Evolutionary conservation across 345 rosid species (phyloP), one percentile per base, ranked within the genome.

Genomic region (Acer yangbiense): DNA sequence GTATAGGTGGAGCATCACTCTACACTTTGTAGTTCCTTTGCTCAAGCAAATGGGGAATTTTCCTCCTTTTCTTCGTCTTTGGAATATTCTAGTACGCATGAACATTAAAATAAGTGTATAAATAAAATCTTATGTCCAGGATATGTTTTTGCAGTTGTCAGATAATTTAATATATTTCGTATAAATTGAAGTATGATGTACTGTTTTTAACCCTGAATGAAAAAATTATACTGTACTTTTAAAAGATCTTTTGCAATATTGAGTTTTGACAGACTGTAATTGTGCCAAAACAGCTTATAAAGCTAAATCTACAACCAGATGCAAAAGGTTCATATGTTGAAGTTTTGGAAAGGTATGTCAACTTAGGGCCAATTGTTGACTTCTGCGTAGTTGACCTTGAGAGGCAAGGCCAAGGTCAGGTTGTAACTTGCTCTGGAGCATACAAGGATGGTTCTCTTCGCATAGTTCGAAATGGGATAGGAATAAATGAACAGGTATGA

Each of bases 351-450:
- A 86, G 88, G 76, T 91, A 90, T 84, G 96, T 93, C 84, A 95
- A 93, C 81, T 84, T 95, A 87, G 99, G 99, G 74, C 99, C 99
- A 69, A 93, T 95, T 67, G 93, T 88, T 60, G 99, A 93, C 85
- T 91, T 93, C 80, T 92, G 95, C 82, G 97, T 93, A 70, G 95
- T 95, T 71, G 97, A 95, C 85, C 96, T 93, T 57, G 99, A 95
- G 90, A 92, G 98, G 88, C 99, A 95, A 84, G 99, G 99, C 81
- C 98, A 93, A 84, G 95, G 98, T 71, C 99, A 95, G 88, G 97
- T 95, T 78, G 97, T 95, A 44, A 95, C 99, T 72, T 93, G 98
- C 87, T 92, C 98, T 76, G 98, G 99, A 82, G 98, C 96, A 75
- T 88, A 92, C 68, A 95, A 95, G 89, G 99, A 95, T 82, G 99